Percentiles rank a stretch among this genome's conserved stretches.
Evolutionary conservation across 1,139 yeast genomes (phyloP).

Genomic region (Taiozyma onychis): DNA sequence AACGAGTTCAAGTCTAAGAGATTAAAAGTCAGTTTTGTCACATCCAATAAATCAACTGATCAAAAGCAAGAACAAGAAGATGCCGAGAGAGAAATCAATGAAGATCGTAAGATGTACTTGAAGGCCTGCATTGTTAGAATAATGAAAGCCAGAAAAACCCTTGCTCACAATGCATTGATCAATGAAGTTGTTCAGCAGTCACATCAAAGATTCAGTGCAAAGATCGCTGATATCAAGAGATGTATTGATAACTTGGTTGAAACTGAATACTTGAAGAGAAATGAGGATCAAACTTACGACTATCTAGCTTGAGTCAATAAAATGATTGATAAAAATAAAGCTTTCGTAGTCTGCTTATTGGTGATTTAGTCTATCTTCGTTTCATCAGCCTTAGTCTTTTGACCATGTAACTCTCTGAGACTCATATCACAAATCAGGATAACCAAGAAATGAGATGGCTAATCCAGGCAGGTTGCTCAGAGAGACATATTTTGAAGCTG

Average conservation of each 20-base stretch:
- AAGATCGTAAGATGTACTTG: conserved; percentile 78
- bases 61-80: conserved; percentile 70
- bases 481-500: too few species aligned
- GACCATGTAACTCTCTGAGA: too few species aligned
- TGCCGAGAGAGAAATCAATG: conserved; percentile 78
- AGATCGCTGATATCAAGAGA: conserved; percentile 78
- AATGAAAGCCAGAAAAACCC: conserved; percentile 86
- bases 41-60: conserved; percentile 70
- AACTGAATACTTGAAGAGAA: conserved; percentile 76
- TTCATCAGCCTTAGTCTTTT: too few species aligned
- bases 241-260: conserved; percentile 85
- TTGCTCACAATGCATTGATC: conserved; percentile 74
- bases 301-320: conserved; percentile 49
- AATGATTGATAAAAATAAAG: background rate
- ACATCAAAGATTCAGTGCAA: conserved; percentile 78
- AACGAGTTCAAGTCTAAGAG: conserved; percentile 82
- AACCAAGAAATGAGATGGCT: too few species aligned
- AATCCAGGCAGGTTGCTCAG: too few species aligned
- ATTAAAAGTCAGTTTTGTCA: conserved; percentile 76
- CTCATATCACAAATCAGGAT: too few species aligned
- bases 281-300: conserved; percentile 69
- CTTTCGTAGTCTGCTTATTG: background rate
- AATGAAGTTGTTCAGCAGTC: conserved; percentile 90
- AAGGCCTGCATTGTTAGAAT: conserved; percentile 94
- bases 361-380: too few species aligned